Conservation (phyloP, 192 early-diverging fungal genomes). For the Cladochytrium replicatum region DNA sequence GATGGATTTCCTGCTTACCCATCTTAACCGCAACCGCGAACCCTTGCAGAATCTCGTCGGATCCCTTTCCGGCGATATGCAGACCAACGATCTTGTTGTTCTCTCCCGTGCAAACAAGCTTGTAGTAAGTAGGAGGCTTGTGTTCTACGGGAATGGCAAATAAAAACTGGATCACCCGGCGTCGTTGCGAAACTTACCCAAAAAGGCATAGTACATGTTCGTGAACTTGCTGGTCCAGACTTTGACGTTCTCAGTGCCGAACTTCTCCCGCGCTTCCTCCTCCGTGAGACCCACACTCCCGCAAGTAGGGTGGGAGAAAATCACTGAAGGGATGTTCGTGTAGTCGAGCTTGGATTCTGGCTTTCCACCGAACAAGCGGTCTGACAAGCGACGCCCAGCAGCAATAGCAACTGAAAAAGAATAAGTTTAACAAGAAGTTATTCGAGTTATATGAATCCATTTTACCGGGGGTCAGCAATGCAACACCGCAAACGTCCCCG, state of each 20-base stretch:
- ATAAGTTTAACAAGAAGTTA: conserved; percentile 1
- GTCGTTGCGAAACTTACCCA: conserved; percentile 22
- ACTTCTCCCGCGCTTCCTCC: conserved; percentile 60
- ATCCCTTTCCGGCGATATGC: conserved; percentile 81
- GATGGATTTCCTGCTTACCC: conserved; percentile 45
- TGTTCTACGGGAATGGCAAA: conserved; percentile 47
- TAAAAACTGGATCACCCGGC: too few species aligned
- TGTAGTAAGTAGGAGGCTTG: conserved; percentile 88
- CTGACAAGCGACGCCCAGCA: conserved; percentile 78
- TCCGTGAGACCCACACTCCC: conserved; percentile 89
- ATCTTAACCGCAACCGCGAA: conserved; percentile 96
- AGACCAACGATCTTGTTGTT: conserved; percentile 95
- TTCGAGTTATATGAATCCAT: neutral
- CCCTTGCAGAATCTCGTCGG: conserved; percentile 83
- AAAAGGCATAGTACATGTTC: conserved; percentile 73
- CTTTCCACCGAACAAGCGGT: conserved; percentile 81
- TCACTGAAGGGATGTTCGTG: conserved; percentile 86
- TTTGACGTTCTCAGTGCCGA: conserved; percentile 71
- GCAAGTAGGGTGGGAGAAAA: conserved; percentile 83
- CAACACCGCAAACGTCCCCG: conserved; percentile 87
- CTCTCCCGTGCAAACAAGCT: conserved; percentile 76
- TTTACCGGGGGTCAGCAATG: conserved; percentile 82
- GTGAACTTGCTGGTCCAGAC: conserved; percentile 79
- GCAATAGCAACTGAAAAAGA: conserved; percentile 82
- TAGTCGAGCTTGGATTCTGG: conserved; percentile 79